Evolutionary conservation across 1,284 basidiomycete species (phyloP), one percentile per base, ranked within the genome.

Genomic region (Apiotrichum brassicae): DNA sequence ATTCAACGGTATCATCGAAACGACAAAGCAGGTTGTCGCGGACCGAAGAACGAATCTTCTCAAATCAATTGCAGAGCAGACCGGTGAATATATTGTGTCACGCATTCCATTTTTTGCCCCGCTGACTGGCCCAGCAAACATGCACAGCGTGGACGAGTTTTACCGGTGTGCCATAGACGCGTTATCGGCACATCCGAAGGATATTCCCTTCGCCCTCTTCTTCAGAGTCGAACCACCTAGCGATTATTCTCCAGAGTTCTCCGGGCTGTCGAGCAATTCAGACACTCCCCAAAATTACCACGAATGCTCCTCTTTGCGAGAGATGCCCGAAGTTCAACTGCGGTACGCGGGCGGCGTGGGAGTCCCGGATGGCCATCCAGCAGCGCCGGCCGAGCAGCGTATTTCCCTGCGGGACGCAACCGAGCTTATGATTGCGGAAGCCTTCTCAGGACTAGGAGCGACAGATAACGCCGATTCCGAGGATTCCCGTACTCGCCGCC

Each of bases 181-280:
- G n/a, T 38, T 70, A 1, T 41, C 53, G 5, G 40, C 49, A 13
- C 64, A 64, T 37, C 45, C 65, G 6, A 53, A 55, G 33, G 70
- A 72, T 50, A 58, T 60, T 2, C 70, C 70, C 0, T 72, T 72
- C 38, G 70, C 68, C 4, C 56, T 67, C 3, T 42, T 73, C 18
- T 73, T 36, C 24, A 28, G 20, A 1, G 40, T 48, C 7, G 41
- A 43, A 12, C 19, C 41, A n/a, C n/a, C n/a, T n/a, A n/a, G n/a
- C n/a, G n/a, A n/a, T n/a, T n/a, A n/a, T n/a, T n/a, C n/a, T n/a
- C n/a, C n/a, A n/a, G n/a, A n/a, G n/a, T n/a, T n/a, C n/a, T n/a
- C n/a, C n/a, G n/a, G n/a, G n/a, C n/a, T n/a, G n/a, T n/a, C n/a
- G n/a, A n/a, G n/a, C n/a, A n/a, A n/a, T n/a, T n/a, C n/a, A n/a